Evolutionary conservation across 1,284 basidiomycete species (phyloP), one percentile per base, ranked within the genome.

Genomic region (Coriolopsis trogii): DNA sequence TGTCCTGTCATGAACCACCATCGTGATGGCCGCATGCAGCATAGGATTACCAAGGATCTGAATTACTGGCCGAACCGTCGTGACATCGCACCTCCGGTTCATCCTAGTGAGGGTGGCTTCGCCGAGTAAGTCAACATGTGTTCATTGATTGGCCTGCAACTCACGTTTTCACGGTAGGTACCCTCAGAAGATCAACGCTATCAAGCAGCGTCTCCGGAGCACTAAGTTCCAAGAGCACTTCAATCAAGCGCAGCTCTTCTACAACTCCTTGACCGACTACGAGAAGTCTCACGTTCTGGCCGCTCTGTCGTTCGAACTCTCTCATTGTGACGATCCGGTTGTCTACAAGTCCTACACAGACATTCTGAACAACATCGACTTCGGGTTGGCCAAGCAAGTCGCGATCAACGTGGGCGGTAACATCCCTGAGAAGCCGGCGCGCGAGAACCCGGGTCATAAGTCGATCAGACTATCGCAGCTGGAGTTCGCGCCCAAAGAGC

Each of bases 21-120:
- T 48, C 82, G 88, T 28, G 89, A 89, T 61, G 91, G 91, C 1
- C 66, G 75, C 50, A 69, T 71, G 56, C 75, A 83, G 39, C 78
- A 81, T 55, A 79, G 71, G 33, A 90, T 90, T 58, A 74, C 78
- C 18, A 82, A 82, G 56, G 70, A 65, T 10, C 67, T 87, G 60
- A 90, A 92, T 67, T 93, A 87, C 66, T 88, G 77, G 77, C 90
- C 85, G 0, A 93, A 93, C 67, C 81, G 91, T 12, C 77, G 80
- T 41, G 71, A 79, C 29, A 68, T 76, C 6, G 77, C 79, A 4
- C 71, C 71, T 7, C 85, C 85, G 0, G 75, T 78, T 7, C 64
- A 75, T 6, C 62, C 69, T 0, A 63, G 69, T 1, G 58, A 83
- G 3, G 88, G 87, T 15, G 88, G 82, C 9, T 89, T 85, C 62